Conservation (phyloP, 352 stramenopile species). For the Phytopythium kandeliae region DNA sequence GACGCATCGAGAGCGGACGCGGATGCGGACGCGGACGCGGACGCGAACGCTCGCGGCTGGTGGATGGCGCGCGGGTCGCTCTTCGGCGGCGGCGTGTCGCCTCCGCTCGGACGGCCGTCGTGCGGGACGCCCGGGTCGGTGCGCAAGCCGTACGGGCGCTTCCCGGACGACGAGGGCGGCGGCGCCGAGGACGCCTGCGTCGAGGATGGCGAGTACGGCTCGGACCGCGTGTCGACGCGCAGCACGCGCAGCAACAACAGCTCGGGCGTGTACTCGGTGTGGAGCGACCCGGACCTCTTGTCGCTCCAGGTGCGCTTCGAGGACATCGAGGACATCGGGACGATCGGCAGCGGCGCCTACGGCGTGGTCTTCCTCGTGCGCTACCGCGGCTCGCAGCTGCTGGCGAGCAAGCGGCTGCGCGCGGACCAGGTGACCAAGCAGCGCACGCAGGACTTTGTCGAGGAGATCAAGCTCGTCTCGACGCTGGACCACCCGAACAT, state of each 20-base stretch:
- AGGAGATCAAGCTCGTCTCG: slow-evolving; percentile 46
- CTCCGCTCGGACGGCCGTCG: slow-evolving; percentile 16
- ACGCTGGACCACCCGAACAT: slow-evolving; percentile 40
- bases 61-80: slow-evolving; percentile 20
- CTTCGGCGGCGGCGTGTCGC: slow-evolving; percentile 24
- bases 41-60: neutral
- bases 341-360: slow-evolving; percentile 21
- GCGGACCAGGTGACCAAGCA: neutral
- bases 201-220: slow-evolving; percentile 15
- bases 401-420: slow-evolving; percentile 37
- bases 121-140: slow-evolving; percentile 7
- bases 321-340: slow-evolving; percentile 34
- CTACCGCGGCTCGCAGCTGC: slow-evolving; percentile 24
- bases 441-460: slow-evolving; percentile 30
- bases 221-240: slow-evolving; percentile 24
- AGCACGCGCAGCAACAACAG: slow-evolving; percentile 30
- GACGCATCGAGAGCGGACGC: too few relatives aligned
- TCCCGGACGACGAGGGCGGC: slow-evolving; percentile 5
- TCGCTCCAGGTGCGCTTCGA: slow-evolving; percentile 29
- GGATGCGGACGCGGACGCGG: slow-evolving; percentile 1
- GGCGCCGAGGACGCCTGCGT: slow-evolving; percentile 7
- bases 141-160: slow-evolving; percentile 18
- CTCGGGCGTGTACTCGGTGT: slow-evolving; percentile 33
- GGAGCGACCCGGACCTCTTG: slow-evolving; percentile 28
- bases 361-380: slow-evolving; percentile 31